Evolutionary conservation across 768 basidiomycete genomes (phyloP).

Genomic region (Phlebiopsis flavidoalba): DNA sequence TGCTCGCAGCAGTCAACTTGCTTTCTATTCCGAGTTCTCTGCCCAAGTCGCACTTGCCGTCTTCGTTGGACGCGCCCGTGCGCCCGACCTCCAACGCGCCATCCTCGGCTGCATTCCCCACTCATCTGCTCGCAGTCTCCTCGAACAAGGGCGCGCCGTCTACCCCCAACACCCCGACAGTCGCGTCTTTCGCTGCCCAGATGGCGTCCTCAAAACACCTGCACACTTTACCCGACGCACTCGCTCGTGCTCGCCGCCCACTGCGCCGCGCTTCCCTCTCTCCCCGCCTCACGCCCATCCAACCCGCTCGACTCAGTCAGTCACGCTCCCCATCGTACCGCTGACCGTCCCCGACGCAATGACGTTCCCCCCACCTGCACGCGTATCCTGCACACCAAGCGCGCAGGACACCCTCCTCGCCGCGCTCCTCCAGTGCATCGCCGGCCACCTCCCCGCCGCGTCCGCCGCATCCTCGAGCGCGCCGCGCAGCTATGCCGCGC

Average conservation of each 20-base stretch:
- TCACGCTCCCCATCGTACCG: slow-evolving; percentile 52
- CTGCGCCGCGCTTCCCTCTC: slow-evolving; percentile 58
- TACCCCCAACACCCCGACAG: slow-evolving; percentile 21
- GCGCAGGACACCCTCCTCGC: slow-evolving; percentile 44
- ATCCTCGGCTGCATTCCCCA: slow-evolving; percentile 17
- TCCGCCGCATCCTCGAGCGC: slow-evolving; percentile 9
- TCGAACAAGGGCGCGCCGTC: slow-evolving; percentile 28
- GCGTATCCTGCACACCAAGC: slow-evolving; percentile 63
- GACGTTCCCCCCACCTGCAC: slow-evolving; percentile 53
- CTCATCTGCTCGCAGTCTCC: slow-evolving; percentile 30
- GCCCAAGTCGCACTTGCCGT: slow-evolving; percentile 22
- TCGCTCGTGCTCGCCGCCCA: slow-evolving; percentile 63
- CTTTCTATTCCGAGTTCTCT: slow-evolving; percentile 22
- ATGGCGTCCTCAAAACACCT: slow-evolving; percentile 21
- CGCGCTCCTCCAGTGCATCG: slow-evolving; percentile 35
- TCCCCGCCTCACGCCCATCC: slow-evolving; percentile 31
- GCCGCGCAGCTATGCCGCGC: slow-evolving; percentile 17
- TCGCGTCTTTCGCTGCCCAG: slow-evolving; percentile 20
- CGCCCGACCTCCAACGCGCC: slow-evolving; percentile 19
- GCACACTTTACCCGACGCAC: slow-evolving; percentile 60
- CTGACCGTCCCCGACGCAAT: slow-evolving; percentile 59
- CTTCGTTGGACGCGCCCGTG: slow-evolving; percentile 21
- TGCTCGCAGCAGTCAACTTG: slow-evolving; percentile 21
- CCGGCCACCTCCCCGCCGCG: slow-evolving; percentile 14
- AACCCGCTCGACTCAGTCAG: slow-evolving; percentile 25